phyloP scores from a whole-genome alignment of 129 eudicot genomes.

The Helichrysum umbraculigerum region DNA sequence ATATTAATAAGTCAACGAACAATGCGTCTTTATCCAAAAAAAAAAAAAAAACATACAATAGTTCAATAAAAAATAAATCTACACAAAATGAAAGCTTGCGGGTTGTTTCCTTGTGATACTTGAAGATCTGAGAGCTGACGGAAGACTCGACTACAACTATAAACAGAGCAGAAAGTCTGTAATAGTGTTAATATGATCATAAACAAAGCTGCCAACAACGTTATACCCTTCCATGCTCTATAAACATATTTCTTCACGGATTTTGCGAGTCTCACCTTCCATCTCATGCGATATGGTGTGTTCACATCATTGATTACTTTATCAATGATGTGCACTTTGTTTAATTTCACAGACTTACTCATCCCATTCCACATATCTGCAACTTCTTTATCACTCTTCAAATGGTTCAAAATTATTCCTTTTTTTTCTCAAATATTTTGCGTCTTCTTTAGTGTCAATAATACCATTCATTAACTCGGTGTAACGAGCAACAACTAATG shows the following conservation, averaged over 20 bases:
- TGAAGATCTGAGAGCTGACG: neutral
- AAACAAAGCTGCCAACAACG: neutral
- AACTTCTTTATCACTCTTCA: neutral
- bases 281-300: neutral
- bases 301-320: neutral
- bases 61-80: too few species aligned
- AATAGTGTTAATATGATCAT: neutral
- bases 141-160: neutral
- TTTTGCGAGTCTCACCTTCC: neutral
- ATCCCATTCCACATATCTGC: neutral
- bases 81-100: too few species aligned
- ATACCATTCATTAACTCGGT: neutral
- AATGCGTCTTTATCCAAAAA: too few species aligned
- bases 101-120: neutral
- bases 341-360: neutral
- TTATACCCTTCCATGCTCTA: neutral
- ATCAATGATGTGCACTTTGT: neutral
- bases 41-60: too few species aligned
- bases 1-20: too few species aligned
- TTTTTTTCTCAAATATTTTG: neutral
- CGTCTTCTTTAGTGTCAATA: neutral
- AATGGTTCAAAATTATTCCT: neutral
- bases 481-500: neutral
- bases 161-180: neutral
- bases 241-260: neutral